Base-by-base conservation (phyloP, 495 filamentous ascomycete species). In the Daldinia concentrica region DNA sequence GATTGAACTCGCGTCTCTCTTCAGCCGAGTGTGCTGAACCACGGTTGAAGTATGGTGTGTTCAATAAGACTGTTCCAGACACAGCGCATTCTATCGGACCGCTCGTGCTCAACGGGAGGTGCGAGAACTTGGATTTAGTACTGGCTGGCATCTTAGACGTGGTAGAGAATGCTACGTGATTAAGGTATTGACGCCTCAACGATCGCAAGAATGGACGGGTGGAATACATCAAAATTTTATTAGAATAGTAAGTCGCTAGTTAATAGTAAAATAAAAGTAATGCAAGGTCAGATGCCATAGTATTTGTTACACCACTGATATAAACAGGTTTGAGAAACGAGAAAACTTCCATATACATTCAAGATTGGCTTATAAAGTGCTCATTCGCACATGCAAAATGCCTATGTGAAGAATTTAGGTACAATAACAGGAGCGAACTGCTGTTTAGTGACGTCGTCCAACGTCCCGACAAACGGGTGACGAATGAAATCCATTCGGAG, bases 11-110 rank as follows among this genome's bases (percentile, higher is more conserved):
- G 15, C 81, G 77, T 4, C 93, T 85, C 68, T 97, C 93, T 34
- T 91, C 77, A 0, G 79, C 66, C 0, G 92, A 84, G 72, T 94
- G 94, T 1, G 88, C 93, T 0, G 91, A 92, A 14, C 93, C 93
- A 79, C 94, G 95, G 81, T 96, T 96, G 82, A 92, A 92, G 68
- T 88, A 90, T 0, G 91, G 86, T 11, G 87, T 86, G 52, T 88
- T 85, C 24, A 95, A 82, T 3, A 95, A 81, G 4, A 87, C 84
- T 29, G 82, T 78, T 8, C 93, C 91, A 6, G 73, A 81, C 57
- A 89, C 80, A 8, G 86, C 84, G 74, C 88, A 90, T 66, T 88
- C 85, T 66, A 89, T 81, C 0, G 90, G 88, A 0, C 91, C 89
- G 26, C 81, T 86, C 4, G 89, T 88, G 54, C 85, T 87, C 22